Evolutionary conservation across 169 alveolate species (phyloP).

Genomic region (Plasmodium berghei): DNA sequence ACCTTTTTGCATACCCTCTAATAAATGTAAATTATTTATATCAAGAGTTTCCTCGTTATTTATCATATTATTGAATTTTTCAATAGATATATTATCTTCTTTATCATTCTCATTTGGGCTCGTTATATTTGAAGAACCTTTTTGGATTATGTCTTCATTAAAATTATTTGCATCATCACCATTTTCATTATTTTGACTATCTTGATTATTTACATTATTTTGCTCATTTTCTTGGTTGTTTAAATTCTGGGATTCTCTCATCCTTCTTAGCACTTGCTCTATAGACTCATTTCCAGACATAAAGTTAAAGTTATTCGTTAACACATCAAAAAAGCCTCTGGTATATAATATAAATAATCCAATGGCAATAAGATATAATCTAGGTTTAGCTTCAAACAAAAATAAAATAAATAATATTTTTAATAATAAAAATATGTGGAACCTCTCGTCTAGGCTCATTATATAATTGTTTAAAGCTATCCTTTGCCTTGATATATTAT

Average conservation of each 20-base stretch:
- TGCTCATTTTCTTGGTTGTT: slow-evolving; percentile 5
- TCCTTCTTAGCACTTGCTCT: slow-evolving; percentile 72
- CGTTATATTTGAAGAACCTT: background rate
- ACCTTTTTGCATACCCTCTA: background rate
- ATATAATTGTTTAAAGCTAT: slow-evolving; percentile 44
- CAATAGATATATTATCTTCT: too few relatives aligned
- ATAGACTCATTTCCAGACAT: slow-evolving; percentile 62
- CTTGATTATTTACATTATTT: background rate
- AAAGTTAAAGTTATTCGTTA: slow-evolving; percentile 54
- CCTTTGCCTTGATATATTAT: slow-evolving; percentile 22
- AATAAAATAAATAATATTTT: slow-evolving; percentile 71
- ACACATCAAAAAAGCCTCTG: slow-evolving; percentile 60
- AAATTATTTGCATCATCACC: background rate
- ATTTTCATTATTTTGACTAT: slow-evolving; percentile 5
- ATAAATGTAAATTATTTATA: too few relatives aligned
- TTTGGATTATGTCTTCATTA: slow-evolving; percentile 14
- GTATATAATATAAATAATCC: slow-evolving; percentile 53
- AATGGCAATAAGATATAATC: slow-evolving; percentile 45
- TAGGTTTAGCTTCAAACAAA: slow-evolving; percentile 60
- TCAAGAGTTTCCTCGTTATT: background rate
- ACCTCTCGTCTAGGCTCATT: slow-evolving; percentile 49
- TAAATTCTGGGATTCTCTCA: slow-evolving; percentile 50
- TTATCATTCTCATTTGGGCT: too few relatives aligned
- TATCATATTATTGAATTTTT: background rate
- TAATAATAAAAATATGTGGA: slow-evolving; percentile 33